phyloP scores from a whole-genome alignment of 345 rosid species.

The Brassica nigra region DNA sequence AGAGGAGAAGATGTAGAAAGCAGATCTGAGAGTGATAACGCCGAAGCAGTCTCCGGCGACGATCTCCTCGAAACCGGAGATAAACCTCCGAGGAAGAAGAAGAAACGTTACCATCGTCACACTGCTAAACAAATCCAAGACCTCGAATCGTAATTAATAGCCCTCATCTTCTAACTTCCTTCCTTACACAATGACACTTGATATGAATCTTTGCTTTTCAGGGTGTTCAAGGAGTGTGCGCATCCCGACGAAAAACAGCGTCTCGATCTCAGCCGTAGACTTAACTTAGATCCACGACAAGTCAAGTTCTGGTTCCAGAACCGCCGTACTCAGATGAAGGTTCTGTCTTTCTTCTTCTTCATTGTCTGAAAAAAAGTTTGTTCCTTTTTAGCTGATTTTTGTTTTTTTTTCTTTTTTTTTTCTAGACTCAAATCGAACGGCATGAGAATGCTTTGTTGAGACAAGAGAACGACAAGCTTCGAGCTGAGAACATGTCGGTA shows the following conservation, averaged over 20 bases:
- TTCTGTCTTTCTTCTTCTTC: conserved; percentile 17
- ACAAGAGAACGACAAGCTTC: not conserved
- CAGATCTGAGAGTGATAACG: conserved; percentile 96
- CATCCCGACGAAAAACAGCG: conserved; percentile 94
- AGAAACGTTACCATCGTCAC: conserved; percentile 97
- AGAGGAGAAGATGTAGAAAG: conserved; percentile 56
- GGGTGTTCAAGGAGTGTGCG: conserved; percentile 83
- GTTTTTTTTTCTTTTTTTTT: not conserved
- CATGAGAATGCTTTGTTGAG: not conserved
- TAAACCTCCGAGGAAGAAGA: conserved; percentile 63
- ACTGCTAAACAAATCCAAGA: conserved; percentile 98
- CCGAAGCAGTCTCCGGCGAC: conserved; percentile 80
- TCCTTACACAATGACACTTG: not conserved
- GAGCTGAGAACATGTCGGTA: not conserved
- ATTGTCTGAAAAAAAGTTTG: not conserved
- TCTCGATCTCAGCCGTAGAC: conserved; percentile 75
- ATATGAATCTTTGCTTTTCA: conserved; percentile 2
- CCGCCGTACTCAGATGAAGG: conserved; percentile 97
- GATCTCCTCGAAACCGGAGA: conserved; percentile 79
- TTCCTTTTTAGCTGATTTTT: not conserved
- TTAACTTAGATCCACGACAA: conserved; percentile 80
- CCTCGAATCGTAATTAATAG: conserved; percentile 69
- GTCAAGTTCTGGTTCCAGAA: conserved; percentile 97
- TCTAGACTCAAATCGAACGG: not conserved
- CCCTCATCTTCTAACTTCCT: not conserved